Evolutionary conservation across 2,329 filamentous ascomycete genomes (phyloP), one percentile per base, ranked within the genome.

Genomic region (Fusarium beomiforme): DNA sequence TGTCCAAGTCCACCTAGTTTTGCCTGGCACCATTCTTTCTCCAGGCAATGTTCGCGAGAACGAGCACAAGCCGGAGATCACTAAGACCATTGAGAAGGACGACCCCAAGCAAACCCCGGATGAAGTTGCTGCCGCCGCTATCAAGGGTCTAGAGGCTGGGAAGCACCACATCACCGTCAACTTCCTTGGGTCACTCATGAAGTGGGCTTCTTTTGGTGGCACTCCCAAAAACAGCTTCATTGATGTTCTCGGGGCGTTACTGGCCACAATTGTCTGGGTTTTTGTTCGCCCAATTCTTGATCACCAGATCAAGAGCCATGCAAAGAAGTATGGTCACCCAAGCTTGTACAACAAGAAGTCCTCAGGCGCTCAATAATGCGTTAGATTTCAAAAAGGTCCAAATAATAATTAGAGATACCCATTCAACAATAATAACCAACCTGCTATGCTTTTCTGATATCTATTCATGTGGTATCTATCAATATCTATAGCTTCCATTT

Each of bases 41-140:
- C 91, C 93, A 0, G 94, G 95, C 1, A 87, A 91, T 55, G 91
- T 91, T 66, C 85, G 88, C 21, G 95, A 98, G 83, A 91, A 97
- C 76, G 81, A 84, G 75, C 88, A 88, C 31, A 98, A 98, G 82
- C 95, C 95, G 11, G 89, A 87, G 8, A 86, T 98, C 53, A 97
- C 95, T 6, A 87, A 90, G 72, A 85, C 91, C 56, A 82, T 98
- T 47, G 96, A 98, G 81, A 90, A 93, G 73, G 87, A 88, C n/a
- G 96, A 99, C 79, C 91, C 91, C 17, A 86, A 90, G 49, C 92
- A 97, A 80, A 91, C 88, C 1, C 92, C 94, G 8, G 91, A 96
- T 8, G 87, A 92, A 64, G 94, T 97, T 17, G 96, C 96, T 3
- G 81, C 82, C 7, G 85, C 84, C 12, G 86, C 93, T 2, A 90